phyloP scores from a whole-genome alignment of 306 rosid species.

The Abrus precatorius region DNA sequence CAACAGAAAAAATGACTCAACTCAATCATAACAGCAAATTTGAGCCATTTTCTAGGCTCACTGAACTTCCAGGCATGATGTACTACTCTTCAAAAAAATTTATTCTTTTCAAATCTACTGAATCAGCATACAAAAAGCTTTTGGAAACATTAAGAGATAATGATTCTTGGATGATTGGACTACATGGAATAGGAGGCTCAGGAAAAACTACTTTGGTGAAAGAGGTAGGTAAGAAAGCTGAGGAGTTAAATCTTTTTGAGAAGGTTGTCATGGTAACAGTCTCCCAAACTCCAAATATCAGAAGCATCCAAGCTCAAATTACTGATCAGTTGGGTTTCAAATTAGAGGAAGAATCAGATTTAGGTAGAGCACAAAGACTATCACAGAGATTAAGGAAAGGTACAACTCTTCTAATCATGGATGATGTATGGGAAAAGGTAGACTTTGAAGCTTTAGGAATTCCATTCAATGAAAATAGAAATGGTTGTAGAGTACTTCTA shows the following conservation, averaged over 20 bases:
- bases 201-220: background rate
- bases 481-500: background rate
- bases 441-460: background rate
- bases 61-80: background rate
- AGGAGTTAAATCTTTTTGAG: background rate
- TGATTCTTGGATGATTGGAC: background rate
- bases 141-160: background rate
- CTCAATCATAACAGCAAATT: background rate
- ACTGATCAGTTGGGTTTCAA: background rate
- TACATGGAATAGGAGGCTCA: background rate
- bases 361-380: background rate
- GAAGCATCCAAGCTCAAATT: background rate
- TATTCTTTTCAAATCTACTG: background rate
- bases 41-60: background rate
- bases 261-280: background rate
- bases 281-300: background rate
- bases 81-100: background rate
- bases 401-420: background rate
- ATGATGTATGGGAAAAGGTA: background rate
- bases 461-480: background rate
- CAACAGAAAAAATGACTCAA: background rate
- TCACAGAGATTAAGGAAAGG: background rate
- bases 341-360: background rate
- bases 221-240: background rate
- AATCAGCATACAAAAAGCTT: background rate